Percentiles rank a stretch among this genome's conserved stretches.
phyloP scores from a whole-genome alignment of 108 stramenopile genomes.

The Fragilariopsis cylindrus region DNA sequence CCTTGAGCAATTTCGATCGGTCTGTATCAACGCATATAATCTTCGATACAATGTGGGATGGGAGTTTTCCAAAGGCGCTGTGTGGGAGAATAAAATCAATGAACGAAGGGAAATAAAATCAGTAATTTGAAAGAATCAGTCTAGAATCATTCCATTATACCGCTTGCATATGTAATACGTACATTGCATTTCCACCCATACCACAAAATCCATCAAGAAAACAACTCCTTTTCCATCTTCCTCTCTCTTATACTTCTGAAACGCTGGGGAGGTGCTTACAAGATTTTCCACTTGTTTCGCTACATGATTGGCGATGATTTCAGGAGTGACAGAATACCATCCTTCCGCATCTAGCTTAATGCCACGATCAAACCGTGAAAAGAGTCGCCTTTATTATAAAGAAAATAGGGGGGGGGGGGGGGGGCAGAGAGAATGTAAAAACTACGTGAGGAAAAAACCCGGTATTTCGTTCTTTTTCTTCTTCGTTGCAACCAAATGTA shows the following conservation, averaged over 20 bases:
- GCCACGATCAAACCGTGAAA: slow-evolving; percentile 89
- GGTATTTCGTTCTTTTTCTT: neutral
- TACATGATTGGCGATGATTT: slow-evolving; percentile 90
- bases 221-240: slow-evolving; percentile 46
- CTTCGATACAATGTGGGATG: slow-evolving; percentile 54
- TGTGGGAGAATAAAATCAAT: no score
- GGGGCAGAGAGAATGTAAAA: neutral
- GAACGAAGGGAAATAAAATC: no score
- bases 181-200: slow-evolving; percentile 90
- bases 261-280: slow-evolving; percentile 28
- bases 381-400: slow-evolving; percentile 51
- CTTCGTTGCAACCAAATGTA: neutral
- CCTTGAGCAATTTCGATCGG: slow-evolving; percentile 80
- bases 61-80: slow-evolving; percentile 67
- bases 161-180: no score
- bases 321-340: slow-evolving; percentile 98
- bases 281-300: slow-evolving; percentile 60
- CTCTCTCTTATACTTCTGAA: neutral
- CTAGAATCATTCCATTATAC: neutral
- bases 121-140: no score
- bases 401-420: no score
- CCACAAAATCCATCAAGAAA: slow-evolving; percentile 93
- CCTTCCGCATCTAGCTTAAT: slow-evolving; percentile 91
- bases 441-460: neutral
- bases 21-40: slow-evolving; percentile 92